phyloP scores from a whole-genome alignment of 805 yeast genomes.

The Tetrapisispora taiwanensis region DNA sequence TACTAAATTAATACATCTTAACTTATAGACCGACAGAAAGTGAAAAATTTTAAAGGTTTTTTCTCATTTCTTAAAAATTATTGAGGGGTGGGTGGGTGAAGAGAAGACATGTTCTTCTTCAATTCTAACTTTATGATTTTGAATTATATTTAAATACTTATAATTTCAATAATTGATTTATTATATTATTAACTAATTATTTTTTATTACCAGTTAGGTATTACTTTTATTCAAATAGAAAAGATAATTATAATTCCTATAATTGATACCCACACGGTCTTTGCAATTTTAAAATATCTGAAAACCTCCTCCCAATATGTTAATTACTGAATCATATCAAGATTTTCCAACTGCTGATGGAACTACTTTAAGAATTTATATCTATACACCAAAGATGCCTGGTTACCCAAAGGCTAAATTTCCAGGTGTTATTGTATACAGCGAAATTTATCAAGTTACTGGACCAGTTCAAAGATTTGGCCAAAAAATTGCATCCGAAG shows the following conservation, averaged over 20 bases:
- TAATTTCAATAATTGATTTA: no score
- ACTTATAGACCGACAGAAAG: no score
- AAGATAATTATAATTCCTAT: no score
- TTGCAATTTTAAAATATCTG: no score
- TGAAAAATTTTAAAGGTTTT: no score
- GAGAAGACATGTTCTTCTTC: neutral
- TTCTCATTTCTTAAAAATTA: no score
- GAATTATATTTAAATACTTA: no score
- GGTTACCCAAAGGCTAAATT: constrained; percentile 71
- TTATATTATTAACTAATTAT: no score
- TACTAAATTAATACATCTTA: no score
- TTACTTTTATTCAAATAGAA: no score
- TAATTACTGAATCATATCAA: constrained; percentile 52
- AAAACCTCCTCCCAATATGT: constrained; percentile 33
- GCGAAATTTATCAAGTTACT: constrained; percentile 73
- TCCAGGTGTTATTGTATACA: constrained; percentile 71
- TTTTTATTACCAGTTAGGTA: no score
- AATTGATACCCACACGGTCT: no score
- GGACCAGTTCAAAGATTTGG: constrained; percentile 78
- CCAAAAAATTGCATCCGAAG: constrained; percentile 68
- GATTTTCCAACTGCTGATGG: constrained; percentile 60
- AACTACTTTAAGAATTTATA: constrained; percentile 55
- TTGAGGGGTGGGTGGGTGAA: neutral
- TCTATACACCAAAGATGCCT: constrained; percentile 57
- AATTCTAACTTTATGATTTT: neutral